Evolutionary conservation across 202 grass and related monocot species (phyloP).

Genomic region (Miscanthus sacchariflorus): DNA sequence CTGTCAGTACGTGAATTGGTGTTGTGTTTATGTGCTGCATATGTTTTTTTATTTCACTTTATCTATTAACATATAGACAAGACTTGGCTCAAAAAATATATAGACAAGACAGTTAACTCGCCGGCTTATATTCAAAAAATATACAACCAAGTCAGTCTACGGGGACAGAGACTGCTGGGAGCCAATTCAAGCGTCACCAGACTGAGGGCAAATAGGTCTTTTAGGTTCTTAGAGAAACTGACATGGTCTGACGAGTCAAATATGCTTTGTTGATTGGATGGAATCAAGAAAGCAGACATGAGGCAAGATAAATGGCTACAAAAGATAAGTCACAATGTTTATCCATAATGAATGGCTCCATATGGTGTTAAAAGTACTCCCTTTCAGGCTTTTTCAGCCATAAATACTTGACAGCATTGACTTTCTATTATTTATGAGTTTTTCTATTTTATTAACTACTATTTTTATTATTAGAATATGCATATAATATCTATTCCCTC

Average conservation of each 20-base stretch:
- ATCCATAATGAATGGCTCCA: not conserved
- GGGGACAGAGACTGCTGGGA: not conserved
- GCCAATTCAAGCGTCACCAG: not conserved
- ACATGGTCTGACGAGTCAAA: not conserved
- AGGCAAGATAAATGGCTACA: not conserved
- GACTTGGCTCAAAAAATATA: too few species aligned
- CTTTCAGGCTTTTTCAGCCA: not conserved
- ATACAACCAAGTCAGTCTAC: too few species aligned
- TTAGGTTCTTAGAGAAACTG: not conserved
- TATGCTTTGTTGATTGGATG: not conserved
- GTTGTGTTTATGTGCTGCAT: too few species aligned
- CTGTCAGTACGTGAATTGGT: too few species aligned
- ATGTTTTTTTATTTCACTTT: too few species aligned
- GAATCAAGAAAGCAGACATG: not conserved
- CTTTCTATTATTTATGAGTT: not conserved
- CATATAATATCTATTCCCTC: not conserved
- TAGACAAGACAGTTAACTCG: too few species aligned
- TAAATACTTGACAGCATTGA: not conserved
- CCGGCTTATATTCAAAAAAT: too few species aligned
- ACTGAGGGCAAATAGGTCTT: not conserved
- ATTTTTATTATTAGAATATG: not conserved
- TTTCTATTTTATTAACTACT: not conserved
- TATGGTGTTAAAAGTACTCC: not conserved
- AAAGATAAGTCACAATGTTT: not conserved
- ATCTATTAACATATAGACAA: too few species aligned